Percentiles rank a stretch among this genome's conserved stretches.
Evolutionary conservation across 331 rosid species (phyloP).

Genomic region (Quercus phellos): DNA sequence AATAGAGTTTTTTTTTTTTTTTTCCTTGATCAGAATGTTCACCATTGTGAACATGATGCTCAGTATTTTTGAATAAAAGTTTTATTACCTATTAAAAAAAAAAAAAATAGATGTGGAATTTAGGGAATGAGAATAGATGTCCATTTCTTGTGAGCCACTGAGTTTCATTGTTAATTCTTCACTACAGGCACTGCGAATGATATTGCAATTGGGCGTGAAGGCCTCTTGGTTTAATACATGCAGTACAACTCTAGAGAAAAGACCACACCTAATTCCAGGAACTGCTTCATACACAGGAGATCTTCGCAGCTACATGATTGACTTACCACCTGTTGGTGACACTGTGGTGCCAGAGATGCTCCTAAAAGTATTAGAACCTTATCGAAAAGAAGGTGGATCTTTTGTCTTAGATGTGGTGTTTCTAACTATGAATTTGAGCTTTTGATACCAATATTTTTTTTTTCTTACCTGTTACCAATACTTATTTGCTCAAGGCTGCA

Average conservation of each 20-base stretch:
- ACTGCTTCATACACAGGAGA: conserved; percentile 58
- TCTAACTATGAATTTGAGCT: conserved; percentile 14
- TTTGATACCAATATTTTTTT: conserved; percentile 13
- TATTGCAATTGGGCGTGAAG: conserved; percentile 89
- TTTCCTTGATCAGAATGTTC: no score
- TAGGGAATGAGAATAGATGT: not conserved
- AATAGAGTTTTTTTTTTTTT: no score
- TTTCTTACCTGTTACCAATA: conserved; percentile 24
- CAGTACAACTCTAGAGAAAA: conserved; percentile 57
- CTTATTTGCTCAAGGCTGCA: conserved; percentile 58
- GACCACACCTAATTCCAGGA: conserved; percentile 81
- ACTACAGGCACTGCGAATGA: conserved; percentile 79
- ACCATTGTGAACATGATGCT: no score
- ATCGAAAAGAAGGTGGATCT: conserved; percentile 73
- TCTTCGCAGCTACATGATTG: conserved; percentile 79
- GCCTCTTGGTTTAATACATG: conserved; percentile 93
- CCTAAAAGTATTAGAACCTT: conserved; percentile 88
- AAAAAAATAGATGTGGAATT: not conserved
- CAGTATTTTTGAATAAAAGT: no score
- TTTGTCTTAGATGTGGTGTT: conserved; percentile 9
- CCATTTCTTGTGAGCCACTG: conserved; percentile 8
- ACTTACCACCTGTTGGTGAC: conserved; percentile 72
- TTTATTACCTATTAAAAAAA: no score
- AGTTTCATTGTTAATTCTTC: conserved; percentile 20
- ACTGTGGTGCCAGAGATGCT: conserved; percentile 95